These are phyloP conservation scores for Candida insectorum DNA, from an alignment of 805 yeast species.

Conservation along the genomic window DNA sequence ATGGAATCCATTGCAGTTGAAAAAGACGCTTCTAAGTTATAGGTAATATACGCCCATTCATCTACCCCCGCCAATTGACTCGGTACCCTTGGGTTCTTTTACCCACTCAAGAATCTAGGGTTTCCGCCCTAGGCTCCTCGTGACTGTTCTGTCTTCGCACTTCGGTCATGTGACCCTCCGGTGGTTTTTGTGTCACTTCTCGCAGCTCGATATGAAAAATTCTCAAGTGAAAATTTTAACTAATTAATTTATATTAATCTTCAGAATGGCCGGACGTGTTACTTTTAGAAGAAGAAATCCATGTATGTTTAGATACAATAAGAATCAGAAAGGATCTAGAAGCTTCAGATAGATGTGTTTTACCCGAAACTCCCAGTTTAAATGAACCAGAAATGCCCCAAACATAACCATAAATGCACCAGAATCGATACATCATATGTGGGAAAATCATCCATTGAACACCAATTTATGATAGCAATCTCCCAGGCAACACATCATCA, in stretches of 20 bases:
- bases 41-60: conserved; percentile 4
- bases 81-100: too few species aligned
- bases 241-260: conserved; percentile 13
- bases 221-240: conserved; percentile 13
- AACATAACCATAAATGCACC: too few species aligned
- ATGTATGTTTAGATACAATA: conserved; percentile 51
- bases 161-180: background rate
- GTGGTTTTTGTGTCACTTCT: conserved; percentile 6
- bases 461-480: too few species aligned
- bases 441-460: too few species aligned
- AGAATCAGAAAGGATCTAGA: too few species aligned
- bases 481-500: too few species aligned
- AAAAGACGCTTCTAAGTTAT: conserved; percentile 30
- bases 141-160: conserved; percentile 5
- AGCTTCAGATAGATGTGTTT: too few species aligned
- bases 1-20: conserved; percentile 91
- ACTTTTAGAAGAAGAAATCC: conserved; percentile 99
- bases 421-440: too few species aligned
- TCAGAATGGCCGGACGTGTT: conserved; percentile 97
- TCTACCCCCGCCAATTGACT: background rate
- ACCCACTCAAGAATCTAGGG: too few species aligned
- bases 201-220: conserved; percentile 9
- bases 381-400: too few species aligned
- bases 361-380: too few species aligned
- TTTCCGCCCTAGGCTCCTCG: background rate